Conservation (phyloP, 352 stramenopile species). For the Phytophthora kernoviae region DNA sequence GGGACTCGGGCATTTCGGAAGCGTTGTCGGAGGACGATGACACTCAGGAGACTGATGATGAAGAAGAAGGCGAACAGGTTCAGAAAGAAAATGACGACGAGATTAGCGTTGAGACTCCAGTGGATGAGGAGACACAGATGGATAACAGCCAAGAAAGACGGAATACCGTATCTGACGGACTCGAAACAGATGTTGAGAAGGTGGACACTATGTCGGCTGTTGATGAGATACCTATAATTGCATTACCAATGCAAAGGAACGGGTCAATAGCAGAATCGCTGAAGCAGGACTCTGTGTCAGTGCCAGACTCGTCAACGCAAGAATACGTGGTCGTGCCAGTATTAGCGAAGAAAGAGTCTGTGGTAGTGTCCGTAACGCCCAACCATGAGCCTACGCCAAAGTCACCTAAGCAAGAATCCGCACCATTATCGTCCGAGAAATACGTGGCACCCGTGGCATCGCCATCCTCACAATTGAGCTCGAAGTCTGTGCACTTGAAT, state of each 20-base stretch:
- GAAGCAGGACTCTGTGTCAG: constrained; percentile 3
- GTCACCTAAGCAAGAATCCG: not conserved
- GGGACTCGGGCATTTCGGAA: constrained; percentile 25
- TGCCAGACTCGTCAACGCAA: not conserved
- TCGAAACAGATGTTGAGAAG: not conserved
- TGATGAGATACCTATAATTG: not conserved
- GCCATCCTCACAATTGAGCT: constrained; percentile 11
- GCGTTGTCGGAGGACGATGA: constrained; percentile 39
- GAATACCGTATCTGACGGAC: not conserved
- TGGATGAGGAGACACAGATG: constrained; percentile 7
- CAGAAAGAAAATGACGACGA: not conserved
- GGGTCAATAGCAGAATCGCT: not conserved
- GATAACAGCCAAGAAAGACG: not conserved
- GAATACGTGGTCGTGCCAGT: not conserved
- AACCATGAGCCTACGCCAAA: not conserved
- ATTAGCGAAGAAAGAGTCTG: constrained; percentile 1
- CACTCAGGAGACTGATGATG: constrained; percentile 11
- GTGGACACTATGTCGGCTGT: not conserved
- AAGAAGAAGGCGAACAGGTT: not conserved
- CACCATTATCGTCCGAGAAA: not conserved
- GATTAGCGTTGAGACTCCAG: not conserved
- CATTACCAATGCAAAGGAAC: not conserved
- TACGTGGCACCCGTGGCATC: not conserved
- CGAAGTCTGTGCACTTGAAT: constrained; percentile 10
- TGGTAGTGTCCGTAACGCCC: not conserved